Evolutionary conservation across 1,284 basidiomycete species (phyloP), one percentile per base, ranked within the genome.

Genomic region (Marasmius sp.): DNA sequence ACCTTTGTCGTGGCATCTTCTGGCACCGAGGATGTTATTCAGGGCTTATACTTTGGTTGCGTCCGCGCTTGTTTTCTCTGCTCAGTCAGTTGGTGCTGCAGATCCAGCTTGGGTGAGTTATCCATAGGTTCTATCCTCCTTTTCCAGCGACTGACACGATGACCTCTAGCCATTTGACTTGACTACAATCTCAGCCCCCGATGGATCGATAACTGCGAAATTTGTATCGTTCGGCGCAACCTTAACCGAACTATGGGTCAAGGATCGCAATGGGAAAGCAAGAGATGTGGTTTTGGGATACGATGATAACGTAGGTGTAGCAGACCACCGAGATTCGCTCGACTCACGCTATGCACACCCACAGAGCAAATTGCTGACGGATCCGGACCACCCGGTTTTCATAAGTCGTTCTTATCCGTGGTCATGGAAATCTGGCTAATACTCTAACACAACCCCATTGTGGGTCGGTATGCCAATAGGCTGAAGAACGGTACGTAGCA

Each of bases 201-300:
- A 86, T 69, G 81, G 79, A 2, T 84, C 82, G 20, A 76, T 84
- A 59, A 78, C 76, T 1, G 83, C 83, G 5, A 83, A 80, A 66
- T 85, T 84, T 61, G 81, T 84, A 11, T 81, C 81, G 6, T 76
- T 82, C 59, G 83, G 83, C 12, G 79, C 81, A 36, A 84, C 81
- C 0, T 66, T 85, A 70, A 81, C 80, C 2, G 79, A 83, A 65
- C 70, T 85, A 6, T 82, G 79, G 80, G 81, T 84, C 6, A 82
- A 79, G 61, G 81, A 83, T 65, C 79, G 76, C 67, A 64, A 72
- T 61, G 82, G 82, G 5, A 73, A 77, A 39, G 65, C 72, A 8
- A 74, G 79, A 53, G 81, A 85, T 68, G 75, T 86, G 16, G 73
- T 86, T 37, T 71, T 83, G 1, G 83, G 84, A 0, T 85, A 84